Percentiles rank a stretch among this genome's conserved stretches.
phyloP scores from a whole-genome alignment of 306 rosid genomes.

The Bauhinia variegata region DNA sequence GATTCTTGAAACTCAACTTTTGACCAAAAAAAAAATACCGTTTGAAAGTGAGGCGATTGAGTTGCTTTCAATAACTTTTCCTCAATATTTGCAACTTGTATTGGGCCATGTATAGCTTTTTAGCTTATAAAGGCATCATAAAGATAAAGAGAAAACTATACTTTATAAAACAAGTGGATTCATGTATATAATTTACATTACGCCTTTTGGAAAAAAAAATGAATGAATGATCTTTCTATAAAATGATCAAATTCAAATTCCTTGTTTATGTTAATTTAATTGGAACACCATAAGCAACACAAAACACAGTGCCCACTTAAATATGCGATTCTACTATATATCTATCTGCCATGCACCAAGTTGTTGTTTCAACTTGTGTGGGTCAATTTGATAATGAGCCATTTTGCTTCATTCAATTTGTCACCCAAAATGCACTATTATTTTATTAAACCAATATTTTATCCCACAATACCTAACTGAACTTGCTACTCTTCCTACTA shows the following conservation, averaged over 20 bases:
- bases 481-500: slow-evolving; percentile 34
- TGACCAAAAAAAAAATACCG: not conserved
- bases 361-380: slow-evolving; percentile 16
- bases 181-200: too few relatives aligned
- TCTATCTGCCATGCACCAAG: slow-evolving; percentile 25
- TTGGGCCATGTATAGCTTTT: too few relatives aligned
- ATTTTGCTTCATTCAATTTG: slow-evolving; percentile 28
- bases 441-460: slow-evolving; percentile 44
- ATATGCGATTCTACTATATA: slow-evolving; percentile 18
- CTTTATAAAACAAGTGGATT: too few relatives aligned
- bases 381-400: slow-evolving; percentile 36
- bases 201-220: not conserved
- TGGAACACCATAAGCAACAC: not conserved
- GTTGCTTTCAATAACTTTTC: slow-evolving; percentile 29
- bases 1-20: too few relatives aligned
- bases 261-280: not conserved
- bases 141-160: not conserved
- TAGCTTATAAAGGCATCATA: not conserved
- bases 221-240: not conserved
- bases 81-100: not conserved
- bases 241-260: not conserved
- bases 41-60: not conserved
- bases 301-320: not conserved
- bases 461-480: slow-evolving; percentile 35
- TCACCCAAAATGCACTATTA: slow-evolving; percentile 34